phyloP scores from a whole-genome alignment of 306 rosid genomes.

The Vigna radiata region DNA sequence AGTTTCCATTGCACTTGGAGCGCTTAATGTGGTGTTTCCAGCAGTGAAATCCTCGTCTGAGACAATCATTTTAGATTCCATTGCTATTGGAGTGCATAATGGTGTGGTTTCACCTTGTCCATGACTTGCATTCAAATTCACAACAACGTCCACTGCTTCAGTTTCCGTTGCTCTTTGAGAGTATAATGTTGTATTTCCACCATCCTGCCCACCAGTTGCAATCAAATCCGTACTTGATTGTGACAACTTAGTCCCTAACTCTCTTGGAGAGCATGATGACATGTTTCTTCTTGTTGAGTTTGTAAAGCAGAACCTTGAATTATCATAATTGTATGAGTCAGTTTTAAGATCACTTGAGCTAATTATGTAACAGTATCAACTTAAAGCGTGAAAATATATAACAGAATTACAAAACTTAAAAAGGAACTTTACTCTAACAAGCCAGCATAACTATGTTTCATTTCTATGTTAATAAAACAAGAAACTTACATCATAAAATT shows the following conservation, averaged over 20 bases:
- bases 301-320: neutral
- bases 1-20: neutral
- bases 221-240: neutral
- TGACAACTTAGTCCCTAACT: neutral
- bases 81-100: neutral
- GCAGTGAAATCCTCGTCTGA: neutral
- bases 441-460: neutral
- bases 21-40: neutral
- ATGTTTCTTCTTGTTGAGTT: neutral
- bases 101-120: neutral
- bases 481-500: conserved; percentile 4
- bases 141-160: neutral
- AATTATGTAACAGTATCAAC: neutral
- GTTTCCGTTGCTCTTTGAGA: neutral
- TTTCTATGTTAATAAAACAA: neutral
- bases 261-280: neutral
- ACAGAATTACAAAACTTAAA: neutral
- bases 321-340: neutral
- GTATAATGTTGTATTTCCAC: neutral
- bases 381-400: neutral
- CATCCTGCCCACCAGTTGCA: neutral
- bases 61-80: neutral
- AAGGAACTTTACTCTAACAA: neutral
- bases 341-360: neutral
- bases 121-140: neutral